A percentile compares a stretch with the other conserved stretches of the same genome.
These are phyloP conservation scores for Poronia punctata DNA, from an alignment of 495 filamentous ascomycete species.

Conservation along the genomic window DNA sequence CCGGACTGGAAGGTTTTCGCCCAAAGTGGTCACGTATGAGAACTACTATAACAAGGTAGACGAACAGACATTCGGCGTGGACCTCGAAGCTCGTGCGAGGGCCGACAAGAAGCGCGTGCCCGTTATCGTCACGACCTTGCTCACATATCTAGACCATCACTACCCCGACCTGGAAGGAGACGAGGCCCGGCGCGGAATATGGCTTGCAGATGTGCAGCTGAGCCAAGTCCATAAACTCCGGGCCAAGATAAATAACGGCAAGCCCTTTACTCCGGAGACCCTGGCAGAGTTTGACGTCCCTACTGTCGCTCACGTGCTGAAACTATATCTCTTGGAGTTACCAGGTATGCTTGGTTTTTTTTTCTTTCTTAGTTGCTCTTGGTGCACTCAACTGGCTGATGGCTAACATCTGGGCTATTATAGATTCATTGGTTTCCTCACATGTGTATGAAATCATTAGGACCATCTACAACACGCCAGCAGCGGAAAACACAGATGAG, in stretches of 20 bases:
- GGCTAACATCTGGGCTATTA: conserved; percentile 6
- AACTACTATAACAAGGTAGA: conserved; percentile 99
- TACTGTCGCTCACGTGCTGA: conserved; percentile 87
- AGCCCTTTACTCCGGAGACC: conserved; percentile 65
- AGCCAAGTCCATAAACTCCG: conserved; percentile 79
- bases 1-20: conserved; percentile 84
- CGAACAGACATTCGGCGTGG: conserved; percentile 96
- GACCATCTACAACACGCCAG: conserved; percentile 85
- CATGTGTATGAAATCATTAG: conserved; percentile 99
- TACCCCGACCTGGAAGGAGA: conserved; percentile 98
- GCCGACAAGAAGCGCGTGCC: conserved; percentile 94
- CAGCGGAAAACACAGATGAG: conserved; percentile 57
- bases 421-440: conserved; percentile 93
- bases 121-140: conserved; percentile 80
- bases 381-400: not conserved
- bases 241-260: conserved; percentile 78
- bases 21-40: conserved; percentile 90
- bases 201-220: conserved; percentile 88
- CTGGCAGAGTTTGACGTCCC: conserved; percentile 85
- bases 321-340: conserved; percentile 92
- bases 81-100: conserved; percentile 87
- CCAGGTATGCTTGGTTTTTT: conserved; percentile 64
- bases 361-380: not conserved
- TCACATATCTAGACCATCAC: conserved; percentile 91
- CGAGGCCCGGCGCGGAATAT: conserved; percentile 84